Base-by-base conservation (phyloP, 2,329 filamentous ascomycete species). In the Venturia asperata region DNA sequence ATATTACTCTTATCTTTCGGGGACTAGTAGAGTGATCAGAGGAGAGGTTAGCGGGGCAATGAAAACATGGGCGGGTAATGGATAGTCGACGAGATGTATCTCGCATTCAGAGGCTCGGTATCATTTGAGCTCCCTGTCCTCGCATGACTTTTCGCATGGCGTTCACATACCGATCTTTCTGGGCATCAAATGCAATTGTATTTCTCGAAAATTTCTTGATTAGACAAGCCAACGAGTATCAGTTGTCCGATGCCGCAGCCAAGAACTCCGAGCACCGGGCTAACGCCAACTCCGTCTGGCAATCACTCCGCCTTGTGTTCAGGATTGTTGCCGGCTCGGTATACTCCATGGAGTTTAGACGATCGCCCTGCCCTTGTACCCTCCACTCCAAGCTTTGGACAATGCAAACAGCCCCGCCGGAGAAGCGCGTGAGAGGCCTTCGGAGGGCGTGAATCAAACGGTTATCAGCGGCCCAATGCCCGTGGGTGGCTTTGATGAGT, bases 381-480 rank as follows among this genome's bases (percentile, higher is more conserved):
- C 30, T 34, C 30, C 30, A 34, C 6, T 34, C 6, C 30, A 34
- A 34, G 6, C 30, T 34, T 7, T 6, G 10, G 4, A 30, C 49
- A 34, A 19, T 30, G 24, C 9, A 30, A 30, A 55, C 49, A 17
- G 49, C 49, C 49, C 34, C 49, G 24, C 24, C 5, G 49, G 2
- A 17, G 30, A 55, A 24, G 34, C 17, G 24, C 24, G 9, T 41
- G 39, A 2, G 39, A 41, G 39, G 39, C 39, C 4, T 5, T 15
- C 30, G 3, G 6, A 34, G 30, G 30, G 39, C 39, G 9, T 41
- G 30, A 5, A 11, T 30, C 49, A 34, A 3, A 58, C 52, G 52
- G 30, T n/a, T 58, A 58, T 58, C 52, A 58, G 52, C 52, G 52
- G 52, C 17, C 5, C 19, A 3, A 5, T 58, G 52, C 52, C 52